Base-by-base conservation (phyloP, 208 protist species). In the Vickermania spadyakhi region DNA sequence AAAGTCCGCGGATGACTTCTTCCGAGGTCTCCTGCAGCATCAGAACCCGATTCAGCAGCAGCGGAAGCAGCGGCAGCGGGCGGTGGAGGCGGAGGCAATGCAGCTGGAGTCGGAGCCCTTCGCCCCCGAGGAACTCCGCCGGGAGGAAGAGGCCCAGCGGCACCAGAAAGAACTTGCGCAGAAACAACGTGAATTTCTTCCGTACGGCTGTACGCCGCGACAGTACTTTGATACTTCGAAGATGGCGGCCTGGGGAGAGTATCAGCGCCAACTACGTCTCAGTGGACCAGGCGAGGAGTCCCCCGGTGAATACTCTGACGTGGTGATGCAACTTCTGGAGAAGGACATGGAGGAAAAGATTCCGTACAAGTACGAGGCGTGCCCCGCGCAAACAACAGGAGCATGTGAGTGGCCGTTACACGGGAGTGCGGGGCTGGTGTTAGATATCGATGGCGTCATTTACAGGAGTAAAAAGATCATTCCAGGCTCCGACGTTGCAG, bases 361-460 rank as follows among this genome's bases (percentile, higher is more conserved):
- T 14, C 89, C 89, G 0, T 95, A 92, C 55, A 73, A 70, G 45
- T 91, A 87, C 61, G 53, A 49, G 1, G 14, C n/a, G 58, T 36
- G 55, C 27, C 3, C 21, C 21, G 11, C 22, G 27, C 26, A 58
- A 52, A 1, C 14, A 22, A 1, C 7, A 52, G 11, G 11, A 26
- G n/a, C 62, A 58, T 29, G 36, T 45, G 51, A 58, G 23, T 95
- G 83, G 83, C 89, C 89, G 3, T 51, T 95, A 25, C 83, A 91
- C 72, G 85, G 85, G 21, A 84, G 76, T 0, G 74, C 74, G 14
- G 89, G 80, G 3, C 54, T 93, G 25, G 85, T 95, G 55, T 66
- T 95, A 58, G 89, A 95, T 58, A 77, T 95, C 29, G 85, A 95
- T 54, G 89, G 89, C 23, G 85, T 92, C 13, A 65, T 95, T 5